Base-by-base conservation (phyloP, 116 monocot species). In the Thalassia testudinum region DNA sequence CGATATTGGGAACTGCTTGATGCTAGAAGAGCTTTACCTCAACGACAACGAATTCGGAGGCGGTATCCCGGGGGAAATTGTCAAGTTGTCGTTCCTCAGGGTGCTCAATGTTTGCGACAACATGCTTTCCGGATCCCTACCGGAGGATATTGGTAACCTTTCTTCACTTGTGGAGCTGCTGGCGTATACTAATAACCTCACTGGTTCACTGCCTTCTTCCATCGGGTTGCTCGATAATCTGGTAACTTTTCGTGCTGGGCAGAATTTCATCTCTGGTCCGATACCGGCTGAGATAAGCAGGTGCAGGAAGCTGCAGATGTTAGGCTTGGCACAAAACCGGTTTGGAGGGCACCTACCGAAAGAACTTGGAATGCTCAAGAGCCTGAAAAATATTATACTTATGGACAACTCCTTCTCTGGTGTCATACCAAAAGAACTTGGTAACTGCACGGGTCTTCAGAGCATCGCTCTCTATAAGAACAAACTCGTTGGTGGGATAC, bases 251-350 rank as follows among this genome's bases (percentile, higher is more conserved):
- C 71, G 85, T 48, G 67, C 62, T 1, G 89, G 89, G 37, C 79
- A 85, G 68, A 97, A 97, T 66, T 21, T 57, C 20, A 72, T 95
- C 20, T 74, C 84, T 8, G 87, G 87, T 26, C 64, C 47, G 24
- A 71, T 95, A 53, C 95, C 95, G 21, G 63, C 42, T 7, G 85
- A 85, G 66, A 97, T 97, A 44, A 24, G 72, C 53, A 72, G 69
- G 60, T 89, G 85, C 37, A 7, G 64, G 51, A 79, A 58, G 45
- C 51, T 95, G 51, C 1, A 56, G 37, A 0, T 79, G 12, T 69
- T 95, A 38, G 95, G 95, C 53, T 84, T 95, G 66, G 95, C 95
- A 2, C 88, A 88, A 49, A 95, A 95, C 60, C 61, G 70, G 53
- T 68, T 95, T 8, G 69, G 50, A 45, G 88, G 85, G 20, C 60